phyloP scores from a whole-genome alignment of 495 filamentous ascomycete species.

The Penicillium cosmopolitanum region DNA sequence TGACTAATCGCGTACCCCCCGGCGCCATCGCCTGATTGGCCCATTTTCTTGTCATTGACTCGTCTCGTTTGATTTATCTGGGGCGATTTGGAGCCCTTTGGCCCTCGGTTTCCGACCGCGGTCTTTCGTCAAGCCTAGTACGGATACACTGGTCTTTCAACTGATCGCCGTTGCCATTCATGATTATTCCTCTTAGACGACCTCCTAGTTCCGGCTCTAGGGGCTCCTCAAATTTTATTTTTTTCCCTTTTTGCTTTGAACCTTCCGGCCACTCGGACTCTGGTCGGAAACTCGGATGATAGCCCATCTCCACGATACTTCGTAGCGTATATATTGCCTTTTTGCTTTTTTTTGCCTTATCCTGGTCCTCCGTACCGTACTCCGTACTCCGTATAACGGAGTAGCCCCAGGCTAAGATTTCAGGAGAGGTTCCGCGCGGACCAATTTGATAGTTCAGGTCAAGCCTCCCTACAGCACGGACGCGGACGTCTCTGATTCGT shows the following conservation, averaged over 20 bases:
- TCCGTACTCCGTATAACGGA: neutral
- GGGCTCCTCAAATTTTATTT: slow-evolving; percentile 4
- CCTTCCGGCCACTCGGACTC: neutral
- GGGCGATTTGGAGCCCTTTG: neutral
- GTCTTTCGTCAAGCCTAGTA: neutral
- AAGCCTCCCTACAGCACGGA: slow-evolving; percentile 14
- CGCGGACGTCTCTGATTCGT: slow-evolving; percentile 24
- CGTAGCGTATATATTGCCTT: neutral
- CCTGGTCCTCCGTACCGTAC: neutral
- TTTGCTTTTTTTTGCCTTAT: neutral
- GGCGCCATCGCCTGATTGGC: slow-evolving; percentile 15
- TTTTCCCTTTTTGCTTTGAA: neutral
- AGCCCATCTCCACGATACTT: neutral
- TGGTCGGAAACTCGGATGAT: slow-evolving; percentile 3
- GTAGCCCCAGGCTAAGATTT: slow-evolving; percentile 13
- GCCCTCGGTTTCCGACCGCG: slow-evolving; percentile 8
- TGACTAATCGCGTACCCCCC: slow-evolving; percentile 31
- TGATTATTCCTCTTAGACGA: neutral
- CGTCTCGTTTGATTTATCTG: slow-evolving; percentile 2
- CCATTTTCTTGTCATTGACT: slow-evolving; percentile 5
- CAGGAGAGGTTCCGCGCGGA: slow-evolving; percentile 21
- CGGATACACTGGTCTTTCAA: slow-evolving; percentile 1
- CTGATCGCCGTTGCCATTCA: neutral
- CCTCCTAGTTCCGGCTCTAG: neutral
- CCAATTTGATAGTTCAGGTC: slow-evolving; percentile 31